phyloP scores from a whole-genome alignment of 176 grass and related monocot genomes.

The Cenchrus purpureus region DNA sequence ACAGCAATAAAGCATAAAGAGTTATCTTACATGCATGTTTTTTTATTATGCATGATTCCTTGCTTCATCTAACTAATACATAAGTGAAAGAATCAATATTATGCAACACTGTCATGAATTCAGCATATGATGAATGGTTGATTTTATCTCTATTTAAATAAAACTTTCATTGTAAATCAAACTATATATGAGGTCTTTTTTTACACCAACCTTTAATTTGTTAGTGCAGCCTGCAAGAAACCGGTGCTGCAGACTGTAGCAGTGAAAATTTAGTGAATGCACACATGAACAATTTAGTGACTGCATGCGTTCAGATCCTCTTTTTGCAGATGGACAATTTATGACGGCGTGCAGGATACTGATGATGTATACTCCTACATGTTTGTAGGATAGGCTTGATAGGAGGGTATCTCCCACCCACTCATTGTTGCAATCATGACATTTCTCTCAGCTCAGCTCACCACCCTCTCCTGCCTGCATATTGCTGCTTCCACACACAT shows the following conservation, averaged over 20 bases:
- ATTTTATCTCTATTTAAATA: too few relatives aligned
- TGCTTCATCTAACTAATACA: too few relatives aligned
- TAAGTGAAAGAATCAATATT: too few relatives aligned
- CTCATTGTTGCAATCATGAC: slow-evolving; percentile 87
- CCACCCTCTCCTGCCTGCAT: neutral
- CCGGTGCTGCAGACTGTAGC: neutral
- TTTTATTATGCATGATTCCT: too few relatives aligned
- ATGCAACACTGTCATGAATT: too few relatives aligned
- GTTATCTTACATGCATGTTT: too few relatives aligned
- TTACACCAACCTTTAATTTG: neutral
- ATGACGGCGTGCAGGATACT: slow-evolving; percentile 2
- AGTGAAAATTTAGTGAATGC: neutral
- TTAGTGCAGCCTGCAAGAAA: neutral
- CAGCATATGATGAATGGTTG: too few relatives aligned
- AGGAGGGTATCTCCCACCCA: slow-evolving; percentile 72
- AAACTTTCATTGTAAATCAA: neutral
- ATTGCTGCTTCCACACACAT: slow-evolving; percentile 48
- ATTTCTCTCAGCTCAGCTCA: slow-evolving; percentile 13
- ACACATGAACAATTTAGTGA: slow-evolving; percentile 38
- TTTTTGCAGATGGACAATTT: slow-evolving; percentile 21
- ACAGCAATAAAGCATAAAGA: too few relatives aligned
- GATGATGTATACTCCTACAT: slow-evolving; percentile 1
- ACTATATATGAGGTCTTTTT: too few relatives aligned
- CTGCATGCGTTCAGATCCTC: neutral
- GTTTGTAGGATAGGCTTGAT: slow-evolving; percentile 33